Percentiles rank a stretch among this genome's conserved stretches.
Evolutionary conservation across 768 basidiomycete species (phyloP).

Genomic region (Tulasnella sp.): DNA sequence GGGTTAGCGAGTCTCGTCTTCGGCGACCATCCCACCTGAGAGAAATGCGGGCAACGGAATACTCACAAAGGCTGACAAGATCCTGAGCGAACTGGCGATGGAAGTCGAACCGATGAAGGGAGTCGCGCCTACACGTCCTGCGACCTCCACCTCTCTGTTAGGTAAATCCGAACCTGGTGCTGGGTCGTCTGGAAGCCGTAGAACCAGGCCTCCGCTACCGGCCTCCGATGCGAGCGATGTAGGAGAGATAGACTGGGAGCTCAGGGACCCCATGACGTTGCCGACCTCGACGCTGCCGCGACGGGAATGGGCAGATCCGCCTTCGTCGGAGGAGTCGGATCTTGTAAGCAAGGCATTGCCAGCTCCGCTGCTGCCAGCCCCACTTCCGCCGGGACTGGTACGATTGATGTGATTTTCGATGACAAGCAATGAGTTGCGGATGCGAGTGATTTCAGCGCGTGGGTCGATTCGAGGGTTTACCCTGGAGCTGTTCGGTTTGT

Average conservation of each 20-base stretch:
- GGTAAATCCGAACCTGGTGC: slow-evolving; percentile 43
- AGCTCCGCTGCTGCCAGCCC: not conserved
- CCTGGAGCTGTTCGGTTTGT: not conserved
- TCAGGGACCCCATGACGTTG: not conserved
- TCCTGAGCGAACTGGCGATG: slow-evolving; percentile 54
- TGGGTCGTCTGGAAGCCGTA: slow-evolving; percentile 42
- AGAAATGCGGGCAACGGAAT: not conserved
- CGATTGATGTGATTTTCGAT: slow-evolving; percentile 45
- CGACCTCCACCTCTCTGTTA: not conserved
- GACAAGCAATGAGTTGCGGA: slow-evolving; percentile 64
- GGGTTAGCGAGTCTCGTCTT: not conserved
- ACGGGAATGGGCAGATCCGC: slow-evolving; percentile 1
- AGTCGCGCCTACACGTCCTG: not conserved
- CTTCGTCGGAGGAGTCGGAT: slow-evolving; percentile 8
- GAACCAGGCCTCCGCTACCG: slow-evolving; percentile 6
- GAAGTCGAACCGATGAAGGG: slow-evolving; percentile 74
- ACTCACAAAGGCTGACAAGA: slow-evolving; percentile 9
- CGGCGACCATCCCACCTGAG: not conserved
- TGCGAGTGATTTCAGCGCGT: slow-evolving; percentile 60
- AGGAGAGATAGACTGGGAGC: slow-evolving; percentile 1
- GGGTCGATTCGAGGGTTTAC: slow-evolving; percentile 45
- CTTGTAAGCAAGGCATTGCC: not conserved
- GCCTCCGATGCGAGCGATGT: not conserved
- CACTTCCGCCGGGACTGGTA: not conserved
- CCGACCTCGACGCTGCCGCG: not conserved